Conservation (phyloP, 352 stramenopile genomes). For the Phytophthora fragariae region DNA sequence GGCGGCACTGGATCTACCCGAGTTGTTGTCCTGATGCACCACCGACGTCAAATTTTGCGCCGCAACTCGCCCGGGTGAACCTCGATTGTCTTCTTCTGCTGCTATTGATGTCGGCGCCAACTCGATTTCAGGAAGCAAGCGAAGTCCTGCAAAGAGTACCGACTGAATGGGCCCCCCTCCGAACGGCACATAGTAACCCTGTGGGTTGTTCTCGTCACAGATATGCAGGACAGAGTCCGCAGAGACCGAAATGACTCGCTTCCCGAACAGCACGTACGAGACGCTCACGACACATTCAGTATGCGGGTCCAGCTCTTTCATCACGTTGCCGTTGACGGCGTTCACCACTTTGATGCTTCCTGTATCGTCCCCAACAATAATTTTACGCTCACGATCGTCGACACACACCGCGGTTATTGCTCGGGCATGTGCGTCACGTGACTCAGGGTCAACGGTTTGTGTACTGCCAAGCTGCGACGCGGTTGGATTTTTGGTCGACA, state of each 20-base stretch:
- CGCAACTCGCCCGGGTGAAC: neutral
- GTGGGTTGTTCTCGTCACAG: slow-evolving; percentile 73
- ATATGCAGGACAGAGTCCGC: slow-evolving; percentile 69
- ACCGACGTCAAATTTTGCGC: no score
- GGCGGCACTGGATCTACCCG: neutral
- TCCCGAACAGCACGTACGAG: slow-evolving; percentile 65
- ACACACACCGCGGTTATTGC: slow-evolving; percentile 80
- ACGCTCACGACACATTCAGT: slow-evolving; percentile 50
- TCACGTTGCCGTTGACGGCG: slow-evolving; percentile 80
- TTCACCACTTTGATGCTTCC: slow-evolving; percentile 79
- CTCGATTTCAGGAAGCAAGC: slow-evolving; percentile 45
- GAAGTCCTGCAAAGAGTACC: slow-evolving; percentile 65
- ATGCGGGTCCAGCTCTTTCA: slow-evolving; percentile 83
- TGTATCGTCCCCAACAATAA: slow-evolving; percentile 78
- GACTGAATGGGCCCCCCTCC: slow-evolving; percentile 62
- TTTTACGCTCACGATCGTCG: slow-evolving; percentile 83
- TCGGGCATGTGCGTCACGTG: slow-evolving; percentile 29
- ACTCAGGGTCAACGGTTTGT: slow-evolving; percentile 20
- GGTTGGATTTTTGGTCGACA: slow-evolving; percentile 25
- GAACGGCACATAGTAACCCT: slow-evolving; percentile 77
- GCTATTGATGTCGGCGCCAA: neutral
- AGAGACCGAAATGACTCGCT: slow-evolving; percentile 72
- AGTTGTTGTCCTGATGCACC: neutral
- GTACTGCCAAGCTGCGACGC: slow-evolving; percentile 13
- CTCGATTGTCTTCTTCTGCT: neutral